Conservation (phyloP, 2,329 filamentous ascomycete genomes). For the Corinectria fuckeliana region DNA sequence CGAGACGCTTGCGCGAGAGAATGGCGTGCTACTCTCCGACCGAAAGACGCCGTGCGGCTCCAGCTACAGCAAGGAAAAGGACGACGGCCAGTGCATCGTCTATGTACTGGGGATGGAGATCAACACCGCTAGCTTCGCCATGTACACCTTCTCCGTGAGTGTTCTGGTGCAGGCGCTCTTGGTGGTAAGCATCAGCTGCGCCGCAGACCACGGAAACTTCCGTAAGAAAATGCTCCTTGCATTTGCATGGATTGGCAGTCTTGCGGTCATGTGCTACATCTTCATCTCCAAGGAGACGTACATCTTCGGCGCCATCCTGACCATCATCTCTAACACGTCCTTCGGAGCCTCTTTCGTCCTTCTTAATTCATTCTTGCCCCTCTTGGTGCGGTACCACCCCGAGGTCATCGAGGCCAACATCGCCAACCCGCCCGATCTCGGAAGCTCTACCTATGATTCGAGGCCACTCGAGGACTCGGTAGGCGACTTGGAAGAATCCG, state of each 20-base stretch:
- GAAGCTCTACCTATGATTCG: conserved; percentile 43
- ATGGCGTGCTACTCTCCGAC: conserved; percentile 85
- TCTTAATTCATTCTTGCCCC: conserved; percentile 90
- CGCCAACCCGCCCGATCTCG: conserved; percentile 40
- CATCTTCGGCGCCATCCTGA: conserved; percentile 79
- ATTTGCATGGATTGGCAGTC: conserved; percentile 84
- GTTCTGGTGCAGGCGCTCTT: conserved; percentile 88
- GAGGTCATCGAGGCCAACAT: conserved; percentile 45
- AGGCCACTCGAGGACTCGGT: conserved; percentile 44
- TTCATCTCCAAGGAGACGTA: conserved; percentile 78
- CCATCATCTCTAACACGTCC: conserved; percentile 90
- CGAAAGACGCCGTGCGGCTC: conserved; percentile 75
- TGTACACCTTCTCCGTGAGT: conserved; percentile 97
- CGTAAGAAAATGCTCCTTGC: conserved; percentile 84
- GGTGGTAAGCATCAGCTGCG: conserved; percentile 95
- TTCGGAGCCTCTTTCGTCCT: conserved; percentile 96
- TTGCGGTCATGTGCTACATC: conserved; percentile 88
- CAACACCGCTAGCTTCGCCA: conserved; percentile 95
- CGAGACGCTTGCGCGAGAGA: conserved; percentile 90
- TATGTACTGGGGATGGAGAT: conserved; percentile 82
- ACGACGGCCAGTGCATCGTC: conserved; percentile 78
- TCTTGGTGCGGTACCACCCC: conserved; percentile 88
- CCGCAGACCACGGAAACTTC: conserved; percentile 91
- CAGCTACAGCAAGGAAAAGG: conserved; percentile 60
- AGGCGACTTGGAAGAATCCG: conserved; percentile 37